Conservation (phyloP, 768 basidiomycete species). For the Lentinula guzmanii region DNA sequence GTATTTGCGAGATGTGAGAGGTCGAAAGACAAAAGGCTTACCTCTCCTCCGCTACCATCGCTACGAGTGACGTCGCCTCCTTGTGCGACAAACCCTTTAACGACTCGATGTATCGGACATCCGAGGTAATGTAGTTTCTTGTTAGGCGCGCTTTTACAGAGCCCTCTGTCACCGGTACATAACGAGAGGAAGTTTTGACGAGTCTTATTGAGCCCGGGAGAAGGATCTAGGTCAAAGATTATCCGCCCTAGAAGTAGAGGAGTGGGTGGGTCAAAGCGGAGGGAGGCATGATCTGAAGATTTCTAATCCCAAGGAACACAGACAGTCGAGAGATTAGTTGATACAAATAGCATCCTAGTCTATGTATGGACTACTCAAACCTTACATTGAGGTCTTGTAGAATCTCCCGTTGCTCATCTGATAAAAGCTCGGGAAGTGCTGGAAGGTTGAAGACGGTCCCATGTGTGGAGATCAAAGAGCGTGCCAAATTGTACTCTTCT, state of each 20-base stretch:
- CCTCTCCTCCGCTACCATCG: constrained; percentile 51
- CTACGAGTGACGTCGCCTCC: constrained; percentile 48
- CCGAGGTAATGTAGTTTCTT: constrained; percentile 37
- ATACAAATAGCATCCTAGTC: constrained; percentile 10
- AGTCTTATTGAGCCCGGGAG: constrained; percentile 38
- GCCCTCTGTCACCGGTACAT: constrained; percentile 37
- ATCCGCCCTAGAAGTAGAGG: constrained; percentile 36
- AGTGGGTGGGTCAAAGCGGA: constrained; percentile 27
- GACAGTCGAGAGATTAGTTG: not conserved
- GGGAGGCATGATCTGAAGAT: constrained; percentile 16
- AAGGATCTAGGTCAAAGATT: constrained; percentile 31
- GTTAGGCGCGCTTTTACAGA: constrained; percentile 40
- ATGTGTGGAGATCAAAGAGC: constrained; percentile 27
- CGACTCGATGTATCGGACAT: constrained; percentile 39
- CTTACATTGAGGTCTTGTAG: constrained; percentile 28
- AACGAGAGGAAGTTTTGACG: constrained; percentile 42
- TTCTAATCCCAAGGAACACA: constrained; percentile 15
- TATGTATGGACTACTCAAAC: not conserved
- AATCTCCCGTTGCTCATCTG: constrained; percentile 37
- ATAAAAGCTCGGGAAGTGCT: constrained; percentile 27
- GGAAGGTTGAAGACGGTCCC: constrained; percentile 38
- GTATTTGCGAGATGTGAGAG: not conserved
- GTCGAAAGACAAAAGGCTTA: constrained; percentile 16
- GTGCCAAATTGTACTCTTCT: constrained; percentile 24
- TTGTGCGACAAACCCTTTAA: constrained; percentile 44